phyloP scores from a whole-genome alignment of 1,284 basidiomycete genomes.

The Vanrija sp. region DNA sequence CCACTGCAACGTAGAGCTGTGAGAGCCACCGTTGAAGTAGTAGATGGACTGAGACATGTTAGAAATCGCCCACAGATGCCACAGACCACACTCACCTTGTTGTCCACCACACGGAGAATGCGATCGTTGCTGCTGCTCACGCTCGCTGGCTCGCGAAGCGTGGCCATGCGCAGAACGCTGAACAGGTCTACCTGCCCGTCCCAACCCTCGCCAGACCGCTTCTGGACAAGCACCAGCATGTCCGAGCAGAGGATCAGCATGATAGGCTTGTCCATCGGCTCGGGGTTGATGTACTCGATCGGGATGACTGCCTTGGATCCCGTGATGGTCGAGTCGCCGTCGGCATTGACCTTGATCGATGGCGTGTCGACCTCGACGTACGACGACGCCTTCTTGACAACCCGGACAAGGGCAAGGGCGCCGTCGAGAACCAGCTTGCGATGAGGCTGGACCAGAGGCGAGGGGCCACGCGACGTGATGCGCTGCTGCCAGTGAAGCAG shows the following conservation, averaged over 20 bases:
- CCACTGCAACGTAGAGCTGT: conserved; percentile 81
- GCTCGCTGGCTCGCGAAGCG: conserved; percentile 78
- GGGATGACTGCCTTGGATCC: conserved; percentile 64
- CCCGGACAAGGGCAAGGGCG: conserved; percentile 70
- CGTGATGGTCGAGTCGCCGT: conserved; percentile 43
- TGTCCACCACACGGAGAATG: conserved; percentile 54
- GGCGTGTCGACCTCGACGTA: conserved; percentile 63
- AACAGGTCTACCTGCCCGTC: conserved; percentile 75
- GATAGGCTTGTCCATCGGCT: conserved; percentile 43
- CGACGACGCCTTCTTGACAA: conserved; percentile 83
- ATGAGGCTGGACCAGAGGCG: conserved; percentile 95
- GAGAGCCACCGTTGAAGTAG: conserved; percentile 80
- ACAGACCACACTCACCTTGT: conserved; percentile 48
- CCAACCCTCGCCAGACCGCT: conserved; percentile 67
- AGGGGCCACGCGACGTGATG: conserved; percentile 86
- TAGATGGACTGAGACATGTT: conserved; percentile 61
- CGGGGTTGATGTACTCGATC: conserved; percentile 72
- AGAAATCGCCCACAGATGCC: too few species aligned
- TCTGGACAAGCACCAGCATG: conserved; percentile 76
- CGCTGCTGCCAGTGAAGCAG: conserved; percentile 85
- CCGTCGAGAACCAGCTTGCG: conserved; percentile 89
- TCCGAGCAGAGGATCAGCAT: conserved; percentile 61
- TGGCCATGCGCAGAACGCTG: conserved; percentile 90
- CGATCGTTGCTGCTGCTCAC: conserved; percentile 70
- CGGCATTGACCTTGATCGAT: conserved; percentile 27